phyloP scores from a whole-genome alignment of 2,329 filamentous ascomycete genomes.

The Ophiostoma triangulosporum region DNA sequence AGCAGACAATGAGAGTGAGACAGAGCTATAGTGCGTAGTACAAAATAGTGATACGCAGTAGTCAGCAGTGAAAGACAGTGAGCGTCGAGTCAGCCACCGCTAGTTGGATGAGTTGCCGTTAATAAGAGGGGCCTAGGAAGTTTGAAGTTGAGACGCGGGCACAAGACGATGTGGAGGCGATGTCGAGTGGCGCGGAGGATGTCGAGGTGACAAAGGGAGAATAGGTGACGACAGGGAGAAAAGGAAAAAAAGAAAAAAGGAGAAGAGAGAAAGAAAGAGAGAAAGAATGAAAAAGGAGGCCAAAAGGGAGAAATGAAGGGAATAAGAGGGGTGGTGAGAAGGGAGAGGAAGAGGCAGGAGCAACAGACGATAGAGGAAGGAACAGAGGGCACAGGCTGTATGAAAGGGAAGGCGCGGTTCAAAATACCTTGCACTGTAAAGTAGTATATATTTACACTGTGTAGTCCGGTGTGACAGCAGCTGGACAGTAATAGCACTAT shows the following conservation, averaged over 20 bases:
- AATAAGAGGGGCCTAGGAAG: neutral
- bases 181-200: neutral
- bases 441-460: too few relatives aligned
- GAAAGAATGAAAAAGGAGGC: neutral
- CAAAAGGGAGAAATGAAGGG: neutral
- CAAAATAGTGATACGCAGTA: neutral
- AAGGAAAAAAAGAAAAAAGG: neutral
- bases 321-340: neutral
- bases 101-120: neutral
- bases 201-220: neutral
- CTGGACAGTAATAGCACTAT: too few relatives aligned
- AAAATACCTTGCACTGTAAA: too few relatives aligned
- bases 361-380: neutral
- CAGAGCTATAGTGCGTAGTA: too few relatives aligned
- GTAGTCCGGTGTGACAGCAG: too few relatives aligned
- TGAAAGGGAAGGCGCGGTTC: neutral
- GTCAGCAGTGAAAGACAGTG: neutral
- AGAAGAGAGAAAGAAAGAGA: neutral
- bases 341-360: neutral
- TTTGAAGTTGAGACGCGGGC: neutral
- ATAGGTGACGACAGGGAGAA: neutral
- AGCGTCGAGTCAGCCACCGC: neutral
- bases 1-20: neutral
- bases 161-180: neutral
- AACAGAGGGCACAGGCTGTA: neutral